Conservation (phyloP, 2,329 filamentous ascomycete species). For the Cordyceps cicadae region DNA sequence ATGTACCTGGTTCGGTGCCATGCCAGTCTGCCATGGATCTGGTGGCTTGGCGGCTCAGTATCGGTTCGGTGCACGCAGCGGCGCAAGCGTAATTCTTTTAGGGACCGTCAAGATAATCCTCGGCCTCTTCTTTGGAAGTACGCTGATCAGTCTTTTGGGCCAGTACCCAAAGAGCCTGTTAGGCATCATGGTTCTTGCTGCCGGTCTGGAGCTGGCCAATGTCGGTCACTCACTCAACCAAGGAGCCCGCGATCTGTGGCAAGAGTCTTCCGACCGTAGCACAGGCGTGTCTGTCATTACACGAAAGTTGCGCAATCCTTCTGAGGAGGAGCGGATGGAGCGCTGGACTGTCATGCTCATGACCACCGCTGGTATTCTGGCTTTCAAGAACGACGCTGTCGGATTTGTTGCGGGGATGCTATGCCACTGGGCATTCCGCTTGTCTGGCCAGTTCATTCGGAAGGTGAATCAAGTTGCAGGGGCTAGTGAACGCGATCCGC, state of each 20-base stretch:
- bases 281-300: conserved; percentile 21
- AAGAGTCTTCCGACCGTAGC: conserved; percentile 37
- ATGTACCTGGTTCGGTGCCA: conserved; percentile 85
- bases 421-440: conserved; percentile 62
- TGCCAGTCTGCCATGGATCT: conserved; percentile 92
- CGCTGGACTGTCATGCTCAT: conserved; percentile 87
- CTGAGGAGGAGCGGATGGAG: conserved; percentile 61
- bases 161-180: conserved; percentile 70
- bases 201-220: conserved; percentile 78
- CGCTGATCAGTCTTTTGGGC: conserved; percentile 60
- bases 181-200: conserved; percentile 82
- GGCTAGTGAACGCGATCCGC: conserved; percentile 22
- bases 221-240: conserved; percentile 79
- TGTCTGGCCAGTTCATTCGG: conserved; percentile 35
- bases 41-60: conserved; percentile 87
- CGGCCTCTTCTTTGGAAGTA: conserved; percentile 66
- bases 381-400: conserved; percentile 83
- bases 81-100: conserved; percentile 72
- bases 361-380: conserved; percentile 72
- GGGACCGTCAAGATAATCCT: conserved; percentile 68
- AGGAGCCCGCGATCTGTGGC: conserved; percentile 53
- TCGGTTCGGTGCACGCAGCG: conserved; percentile 83
- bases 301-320: conserved; percentile 44
- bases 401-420: conserved; percentile 77
- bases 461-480: conserved; percentile 22